Evolutionary conservation across 2,329 filamentous ascomycete species (phyloP), one percentile per base, ranked within the genome.

Genomic region (Septoria linicola): DNA sequence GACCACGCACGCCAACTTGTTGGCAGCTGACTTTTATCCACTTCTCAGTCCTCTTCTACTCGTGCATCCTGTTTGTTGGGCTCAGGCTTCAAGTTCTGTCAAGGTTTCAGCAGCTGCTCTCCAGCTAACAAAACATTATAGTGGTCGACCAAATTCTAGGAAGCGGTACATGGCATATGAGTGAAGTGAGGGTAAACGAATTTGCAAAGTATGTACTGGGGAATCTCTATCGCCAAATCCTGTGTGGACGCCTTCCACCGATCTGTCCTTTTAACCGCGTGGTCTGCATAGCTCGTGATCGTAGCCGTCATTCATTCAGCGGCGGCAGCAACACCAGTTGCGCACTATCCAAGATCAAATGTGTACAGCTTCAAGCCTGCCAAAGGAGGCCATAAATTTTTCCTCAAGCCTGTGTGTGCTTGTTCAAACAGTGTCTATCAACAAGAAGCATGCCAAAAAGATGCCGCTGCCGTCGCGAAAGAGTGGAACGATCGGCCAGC

Each of bases 401-500:
- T 54, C 51, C 5, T 27, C 46, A 50, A 42, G 32, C 51, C 46
- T 32, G 23, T 36, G 19, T 34, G 41, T 35, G 20, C 43, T 39
- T 51, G 27, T 34, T 36, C 32, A 54, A 43, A 37, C 8, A 30
- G 30, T 37, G 37, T 47, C 37, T 54, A 54, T 55, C 50, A 44
- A 58, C 53, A 57, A 53, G 54, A 57, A 54, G 49, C 51, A 54
- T 59, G 56, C 50, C 53, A 54, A 56, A 27, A 53, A 50, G 31
- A 34, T 17, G 49, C 37, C 36, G 30, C 42, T 19, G 35, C 32
- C 25, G 25, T 44, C 32, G 40, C 40, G 25, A 55, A 54, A 34
- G 55, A 55, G 55, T 58, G 56, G 20, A 51, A 53, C 43, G 39
- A 36, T 35, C 16, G 25, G 35, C 25, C 20, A 31, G 37, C 47